These are phyloP conservation scores for Pythium plurisporium DNA, from an alignment of 352 stramenopile species.

Conservation along the genomic window DNA sequence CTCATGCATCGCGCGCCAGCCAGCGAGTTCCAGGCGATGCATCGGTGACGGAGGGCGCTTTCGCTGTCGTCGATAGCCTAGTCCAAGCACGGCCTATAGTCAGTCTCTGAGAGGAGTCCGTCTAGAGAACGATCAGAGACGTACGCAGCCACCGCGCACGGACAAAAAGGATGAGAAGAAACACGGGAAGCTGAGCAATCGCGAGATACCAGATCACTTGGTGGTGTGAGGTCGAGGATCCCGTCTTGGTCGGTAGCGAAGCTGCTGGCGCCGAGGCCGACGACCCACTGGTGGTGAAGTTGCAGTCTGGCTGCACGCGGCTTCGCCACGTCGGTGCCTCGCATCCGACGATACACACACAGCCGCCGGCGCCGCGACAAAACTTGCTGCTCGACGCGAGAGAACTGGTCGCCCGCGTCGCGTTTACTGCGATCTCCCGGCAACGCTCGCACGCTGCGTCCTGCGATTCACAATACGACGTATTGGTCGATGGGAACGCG, in stretches of 20 bases:
- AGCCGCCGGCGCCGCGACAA: constrained; percentile 33
- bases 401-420: constrained; percentile 32
- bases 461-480: constrained; percentile 43
- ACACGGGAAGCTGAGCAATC: constrained; percentile 15
- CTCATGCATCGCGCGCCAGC: constrained; percentile 18
- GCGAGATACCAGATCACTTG: constrained; percentile 12
- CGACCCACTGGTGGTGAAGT: neutral
- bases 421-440: constrained; percentile 33
- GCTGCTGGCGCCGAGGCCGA: neutral
- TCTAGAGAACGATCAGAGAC: neutral
- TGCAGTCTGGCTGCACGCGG: constrained; percentile 9
- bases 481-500: constrained; percentile 40
- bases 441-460: constrained; percentile 43
- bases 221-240: neutral
- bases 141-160: constrained; percentile 15
- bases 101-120: neutral
- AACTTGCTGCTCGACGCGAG: constrained; percentile 48
- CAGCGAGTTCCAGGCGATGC: constrained; percentile 15
- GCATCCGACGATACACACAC: constrained; percentile 51
- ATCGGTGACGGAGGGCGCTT: neutral
- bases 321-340: constrained; percentile 23
- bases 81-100: neutral
- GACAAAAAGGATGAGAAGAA: neutral
- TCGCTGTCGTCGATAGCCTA: neutral
- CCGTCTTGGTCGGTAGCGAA: neutral